These are phyloP conservation scores for Isabelozyma gotoi DNA, from an alignment of 805 yeast species.

Conservation along the genomic window DNA sequence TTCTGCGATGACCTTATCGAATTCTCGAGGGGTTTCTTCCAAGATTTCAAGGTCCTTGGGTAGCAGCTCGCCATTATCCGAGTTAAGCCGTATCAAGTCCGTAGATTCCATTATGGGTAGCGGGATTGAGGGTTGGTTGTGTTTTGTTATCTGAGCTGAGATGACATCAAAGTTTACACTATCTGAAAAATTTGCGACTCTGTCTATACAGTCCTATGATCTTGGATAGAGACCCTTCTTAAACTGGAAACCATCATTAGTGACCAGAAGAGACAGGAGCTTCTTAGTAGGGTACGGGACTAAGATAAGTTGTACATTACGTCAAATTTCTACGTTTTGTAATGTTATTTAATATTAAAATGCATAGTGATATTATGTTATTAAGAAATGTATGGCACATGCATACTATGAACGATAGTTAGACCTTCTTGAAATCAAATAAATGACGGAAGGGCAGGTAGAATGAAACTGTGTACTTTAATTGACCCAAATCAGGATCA, in stretches of 20 bases:
- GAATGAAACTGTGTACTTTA: not conserved
- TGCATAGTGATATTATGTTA: too few species aligned
- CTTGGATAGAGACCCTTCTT: too few species aligned
- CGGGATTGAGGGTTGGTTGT: constrained; percentile 49
- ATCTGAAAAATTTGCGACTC: not conserved
- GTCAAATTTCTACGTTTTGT: too few species aligned
- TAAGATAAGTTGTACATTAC: too few species aligned
- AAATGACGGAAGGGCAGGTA: not conserved
- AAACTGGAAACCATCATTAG: not conserved
- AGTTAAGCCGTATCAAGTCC: not conserved
- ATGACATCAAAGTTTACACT: constrained; percentile 42
- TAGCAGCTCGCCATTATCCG: not conserved
- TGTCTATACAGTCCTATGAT: not conserved
- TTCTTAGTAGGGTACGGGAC: not conserved
- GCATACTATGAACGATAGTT: too few species aligned
- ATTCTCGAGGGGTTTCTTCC: not conserved
- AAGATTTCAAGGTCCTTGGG: not conserved
- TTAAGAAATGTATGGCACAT: too few species aligned
- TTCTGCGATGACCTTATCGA: not conserved
- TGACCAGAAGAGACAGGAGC: not conserved
- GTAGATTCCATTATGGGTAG: not conserved
- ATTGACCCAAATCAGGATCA: constrained; percentile 13
- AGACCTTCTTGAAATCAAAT: not conserved
- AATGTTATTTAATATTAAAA: too few species aligned
- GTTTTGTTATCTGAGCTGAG: constrained; percentile 53